A percentile compares a stretch with the other conserved stretches of the same genome.
These are phyloP conservation scores for Suillus americanus DNA, from an alignment of 768 basidiomycete genomes.

Conservation along the genomic window DNA sequence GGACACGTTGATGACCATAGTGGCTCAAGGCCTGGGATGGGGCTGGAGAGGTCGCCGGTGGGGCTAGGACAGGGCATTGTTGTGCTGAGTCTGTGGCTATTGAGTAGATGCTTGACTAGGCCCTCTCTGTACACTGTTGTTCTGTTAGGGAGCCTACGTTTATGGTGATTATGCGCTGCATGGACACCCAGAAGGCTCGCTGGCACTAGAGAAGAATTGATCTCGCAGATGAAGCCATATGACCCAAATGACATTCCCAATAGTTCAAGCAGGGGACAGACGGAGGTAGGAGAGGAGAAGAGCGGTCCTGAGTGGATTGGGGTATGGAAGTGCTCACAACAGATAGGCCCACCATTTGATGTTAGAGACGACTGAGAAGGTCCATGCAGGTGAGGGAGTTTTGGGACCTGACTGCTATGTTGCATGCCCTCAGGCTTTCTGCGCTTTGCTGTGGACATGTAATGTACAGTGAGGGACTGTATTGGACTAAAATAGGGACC, in stretches of 20 bases:
- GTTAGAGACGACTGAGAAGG: no score
- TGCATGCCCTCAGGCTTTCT: no score
- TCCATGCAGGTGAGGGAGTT: no score
- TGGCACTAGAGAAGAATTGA: background rate
- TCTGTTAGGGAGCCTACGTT: background rate
- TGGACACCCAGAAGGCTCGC: background rate
- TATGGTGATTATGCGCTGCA: no score
- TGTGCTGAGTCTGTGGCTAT: background rate
- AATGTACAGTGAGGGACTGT: no score
- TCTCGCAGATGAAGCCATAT: background rate
- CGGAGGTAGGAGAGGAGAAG: background rate
- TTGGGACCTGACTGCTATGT: no score
- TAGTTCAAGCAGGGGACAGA: no score
- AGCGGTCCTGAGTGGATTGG: background rate
- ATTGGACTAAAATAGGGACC: no score
- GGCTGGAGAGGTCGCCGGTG: background rate
- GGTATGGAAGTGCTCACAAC: background rate
- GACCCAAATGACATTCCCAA: no score
- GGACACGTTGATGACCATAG: background rate
- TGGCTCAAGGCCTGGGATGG: background rate
- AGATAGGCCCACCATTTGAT: background rate
- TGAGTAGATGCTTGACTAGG: background rate
- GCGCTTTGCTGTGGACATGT: no score
- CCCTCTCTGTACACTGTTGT: no score
- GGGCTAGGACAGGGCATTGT: background rate